These are phyloP conservation scores for Escallonia rubra DNA, from an alignment of 129 eudicot genomes.

Conservation along the genomic window DNA sequence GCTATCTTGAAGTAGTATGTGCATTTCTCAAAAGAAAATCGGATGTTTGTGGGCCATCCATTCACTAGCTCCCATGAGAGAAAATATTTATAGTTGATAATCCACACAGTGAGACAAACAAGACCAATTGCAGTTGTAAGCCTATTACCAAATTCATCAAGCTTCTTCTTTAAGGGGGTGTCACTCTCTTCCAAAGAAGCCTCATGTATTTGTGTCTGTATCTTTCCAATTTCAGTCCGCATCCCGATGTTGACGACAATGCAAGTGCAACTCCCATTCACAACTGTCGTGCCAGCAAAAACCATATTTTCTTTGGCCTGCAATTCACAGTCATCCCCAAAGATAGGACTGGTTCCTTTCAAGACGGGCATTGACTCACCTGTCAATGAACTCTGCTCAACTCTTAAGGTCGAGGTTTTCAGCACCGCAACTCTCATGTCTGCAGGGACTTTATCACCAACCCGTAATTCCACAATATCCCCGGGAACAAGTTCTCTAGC, in stretches of 20 bases:
- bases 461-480: slow-evolving; percentile 68
- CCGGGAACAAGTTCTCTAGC: slow-evolving; percentile 89
- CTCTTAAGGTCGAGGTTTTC: slow-evolving; percentile 68
- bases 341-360: slow-evolving; percentile 47
- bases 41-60: slow-evolving; percentile 63
- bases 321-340: slow-evolving; percentile 62
- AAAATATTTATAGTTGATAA: slow-evolving; percentile 70
- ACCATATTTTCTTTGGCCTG: slow-evolving; percentile 88
- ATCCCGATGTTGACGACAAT: slow-evolving; percentile 55
- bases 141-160: slow-evolving; percentile 69
- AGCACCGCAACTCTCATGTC: slow-evolving; percentile 63
- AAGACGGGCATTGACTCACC: slow-evolving; percentile 87
- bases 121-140: slow-evolving; percentile 60
- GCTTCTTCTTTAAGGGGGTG: slow-evolving; percentile 72
- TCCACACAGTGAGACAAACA: slow-evolving; percentile 67
- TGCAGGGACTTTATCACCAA: slow-evolving; percentile 76
- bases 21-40: slow-evolving; percentile 80
- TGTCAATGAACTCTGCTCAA: slow-evolving; percentile 81
- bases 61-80: slow-evolving; percentile 64
- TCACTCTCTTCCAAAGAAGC: slow-evolving; percentile 69
- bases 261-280: slow-evolving; percentile 66
- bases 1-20: slow-evolving; percentile 85
- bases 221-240: slow-evolving; percentile 63
- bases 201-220: slow-evolving; percentile 72
- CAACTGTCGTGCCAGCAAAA: slow-evolving; percentile 84